Percentiles rank a stretch among this genome's conserved stretches.
These are phyloP conservation scores for Nigrospora osmanthi DNA, from an alignment of 2,329 filamentous ascomycete genomes.

Conservation along the genomic window DNA sequence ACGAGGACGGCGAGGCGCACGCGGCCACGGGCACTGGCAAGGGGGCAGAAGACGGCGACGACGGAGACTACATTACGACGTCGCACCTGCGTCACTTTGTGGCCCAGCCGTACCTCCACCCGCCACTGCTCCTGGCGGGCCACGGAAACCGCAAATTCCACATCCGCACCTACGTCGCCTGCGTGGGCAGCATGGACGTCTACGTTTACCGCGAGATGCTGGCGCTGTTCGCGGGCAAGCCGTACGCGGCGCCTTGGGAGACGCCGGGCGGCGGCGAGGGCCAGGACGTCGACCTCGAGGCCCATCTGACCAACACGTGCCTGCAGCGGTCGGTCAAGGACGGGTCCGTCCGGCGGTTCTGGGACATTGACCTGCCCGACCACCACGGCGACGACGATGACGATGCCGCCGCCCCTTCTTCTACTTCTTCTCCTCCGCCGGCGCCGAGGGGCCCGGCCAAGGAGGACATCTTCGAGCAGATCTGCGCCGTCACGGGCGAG, in stretches of 20 bases:
- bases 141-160: slow-evolving; percentile 79
- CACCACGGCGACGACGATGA: neutral
- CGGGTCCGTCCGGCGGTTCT: slow-evolving; percentile 68
- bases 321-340: slow-evolving; percentile 60
- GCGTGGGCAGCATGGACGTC: slow-evolving; percentile 67
- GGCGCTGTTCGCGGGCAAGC: slow-evolving; percentile 75
- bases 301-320: slow-evolving; percentile 93
- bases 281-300: slow-evolving; percentile 47
- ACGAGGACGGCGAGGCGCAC: slow-evolving; percentile 26
- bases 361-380: slow-evolving; percentile 42
- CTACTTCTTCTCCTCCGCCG: neutral
- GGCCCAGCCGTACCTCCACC: slow-evolving; percentile 89
- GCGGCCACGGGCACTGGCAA: slow-evolving; percentile 8
- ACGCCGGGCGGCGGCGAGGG: slow-evolving; percentile 29
- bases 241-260: slow-evolving; percentile 60
- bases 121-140: slow-evolving; percentile 64
- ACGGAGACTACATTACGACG: slow-evolving; percentile 59
- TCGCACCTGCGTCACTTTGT: slow-evolving; percentile 94
- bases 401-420: too few species aligned
- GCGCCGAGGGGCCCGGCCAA: slow-evolving; percentile 32
- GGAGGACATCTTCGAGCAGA: slow-evolving; percentile 61
- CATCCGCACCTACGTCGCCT: slow-evolving; percentile 84
- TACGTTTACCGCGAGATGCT: slow-evolving; percentile 90
- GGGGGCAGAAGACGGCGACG: slow-evolving; percentile 19
- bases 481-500: slow-evolving; percentile 66